A percentile compares a stretch with the other conserved stretches of the same genome.
Evolutionary conservation across 352 stramenopile species (phyloP).

Genomic region (Phytophthora agathidicida): DNA sequence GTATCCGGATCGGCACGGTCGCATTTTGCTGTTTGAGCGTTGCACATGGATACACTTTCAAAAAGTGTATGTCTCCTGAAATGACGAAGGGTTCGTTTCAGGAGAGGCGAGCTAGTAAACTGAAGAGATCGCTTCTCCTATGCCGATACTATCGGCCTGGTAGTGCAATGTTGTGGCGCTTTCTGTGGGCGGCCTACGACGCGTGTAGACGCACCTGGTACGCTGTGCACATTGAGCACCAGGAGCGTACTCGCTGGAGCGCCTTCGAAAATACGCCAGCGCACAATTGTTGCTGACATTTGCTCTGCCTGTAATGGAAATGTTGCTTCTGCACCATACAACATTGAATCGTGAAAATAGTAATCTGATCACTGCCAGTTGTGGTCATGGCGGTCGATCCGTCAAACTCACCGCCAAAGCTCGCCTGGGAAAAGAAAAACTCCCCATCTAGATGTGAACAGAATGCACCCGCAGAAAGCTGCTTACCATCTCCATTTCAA

Average conservation of each 20-base stretch:
- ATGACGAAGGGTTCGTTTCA: neutral
- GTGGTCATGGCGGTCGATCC: neutral
- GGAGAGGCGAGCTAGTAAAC: too few species aligned
- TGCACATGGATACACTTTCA: neutral
- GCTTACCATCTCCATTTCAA: neutral
- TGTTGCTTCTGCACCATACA: conserved; percentile 24
- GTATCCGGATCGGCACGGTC: neutral
- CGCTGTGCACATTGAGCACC: conserved; percentile 24
- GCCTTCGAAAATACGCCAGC: conserved; percentile 9
- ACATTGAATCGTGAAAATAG: neutral
- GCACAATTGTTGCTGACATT: conserved; percentile 27
- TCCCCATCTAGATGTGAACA: conserved; percentile 2
- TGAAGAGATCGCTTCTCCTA: too few species aligned
- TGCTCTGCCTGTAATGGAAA: conserved; percentile 23
- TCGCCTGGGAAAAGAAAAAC: conserved; percentile 2
- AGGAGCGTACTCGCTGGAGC: conserved; percentile 21
- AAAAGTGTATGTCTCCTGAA: neutral
- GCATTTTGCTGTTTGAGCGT: too few species aligned
- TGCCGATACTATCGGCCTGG: too few species aligned
- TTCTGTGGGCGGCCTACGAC: conserved; percentile 5
- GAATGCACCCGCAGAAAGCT: conserved; percentile 1
- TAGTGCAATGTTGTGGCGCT: conserved; percentile 12
- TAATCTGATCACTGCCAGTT: neutral
- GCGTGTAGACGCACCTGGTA: conserved; percentile 13
- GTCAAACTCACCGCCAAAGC: conserved; percentile 7